Evolutionary conservation across 208 protist genomes (phyloP), one percentile per base, ranked within the genome.

Genomic region (Crithidia mellificae): DNA sequence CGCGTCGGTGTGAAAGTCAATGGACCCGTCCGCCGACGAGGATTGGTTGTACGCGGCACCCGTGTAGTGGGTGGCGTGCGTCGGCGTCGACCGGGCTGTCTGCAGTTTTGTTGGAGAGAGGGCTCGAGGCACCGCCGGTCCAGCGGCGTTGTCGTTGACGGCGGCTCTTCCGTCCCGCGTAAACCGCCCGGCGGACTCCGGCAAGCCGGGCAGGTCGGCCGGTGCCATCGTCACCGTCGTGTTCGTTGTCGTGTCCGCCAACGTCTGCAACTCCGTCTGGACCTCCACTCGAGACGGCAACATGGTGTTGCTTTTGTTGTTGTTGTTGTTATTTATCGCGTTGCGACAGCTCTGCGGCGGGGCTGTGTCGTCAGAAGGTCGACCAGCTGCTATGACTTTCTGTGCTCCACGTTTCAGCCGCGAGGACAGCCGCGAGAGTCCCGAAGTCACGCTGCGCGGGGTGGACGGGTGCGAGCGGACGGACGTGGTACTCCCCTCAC

Each of bases 341-440:
- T n/a, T n/a, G n/a, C n/a, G n/a, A n/a, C n/a, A n/a, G n/a, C n/a
- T n/a, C n/a, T n/a, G n/a, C 6, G 39, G 11, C 17, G 25, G 1
- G 24, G 14, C 20, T 15, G 22, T 34, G 7, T 49, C 47, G 22
- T 36, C 56, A 5, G 49, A 46, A 36, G 34, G 27, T 3, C 19
- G 56, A 5, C 22, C 9, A 5, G 49, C 24, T 24, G 32, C 15
- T 34, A 34, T 57, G 14, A 9, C 12, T 8, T 24, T 25, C 29
- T 30, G 57, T 27, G 30, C 58, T n/a, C 59, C 38, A 1, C 59
- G 43, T 52, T 61, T 74, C n/a, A 68, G 34, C 25, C 50, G 29
- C 8, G 70, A 68, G 14, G 55, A 57, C n/a, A 74, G 5, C 1
- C 68, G 68, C 8, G 68, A 67, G 14, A 67, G 52, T 44, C 59